Evolutionary conservation across 352 stramenopile species (phyloP).

Genomic region (Pythium scleroteichum): DNA sequence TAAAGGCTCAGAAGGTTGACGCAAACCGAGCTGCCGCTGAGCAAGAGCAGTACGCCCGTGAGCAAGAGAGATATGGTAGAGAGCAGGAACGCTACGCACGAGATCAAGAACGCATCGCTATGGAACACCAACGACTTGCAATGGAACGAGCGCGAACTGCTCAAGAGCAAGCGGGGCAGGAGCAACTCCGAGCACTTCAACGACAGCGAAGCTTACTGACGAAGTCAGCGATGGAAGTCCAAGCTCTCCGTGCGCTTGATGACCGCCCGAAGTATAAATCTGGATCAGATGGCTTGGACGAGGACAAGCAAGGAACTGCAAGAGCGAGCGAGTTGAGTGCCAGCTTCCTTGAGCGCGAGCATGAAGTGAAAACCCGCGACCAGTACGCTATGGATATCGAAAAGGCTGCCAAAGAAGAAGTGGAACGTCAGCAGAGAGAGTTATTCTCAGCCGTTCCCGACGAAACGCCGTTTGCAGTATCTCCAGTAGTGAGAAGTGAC

Average conservation of each 20-base stretch:
- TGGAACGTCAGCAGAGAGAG: slow-evolving; percentile 20
- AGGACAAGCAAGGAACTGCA: background rate
- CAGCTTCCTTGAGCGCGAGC: slow-evolving; percentile 12
- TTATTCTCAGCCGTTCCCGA: background rate
- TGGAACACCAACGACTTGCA: background rate
- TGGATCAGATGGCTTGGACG: background rate
- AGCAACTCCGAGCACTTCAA: background rate
- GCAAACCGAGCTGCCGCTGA: slow-evolving; percentile 6
- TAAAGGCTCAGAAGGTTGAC: background rate
- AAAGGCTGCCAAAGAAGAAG: slow-evolving; percentile 21
- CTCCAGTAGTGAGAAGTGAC: slow-evolving; percentile 6
- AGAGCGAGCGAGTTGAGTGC: background rate
- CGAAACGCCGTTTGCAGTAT: background rate
- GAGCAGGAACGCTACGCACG: background rate
- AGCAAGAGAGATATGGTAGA: too few relatives aligned
- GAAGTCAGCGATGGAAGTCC: slow-evolving; percentile 2
- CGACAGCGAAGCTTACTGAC: too few relatives aligned
- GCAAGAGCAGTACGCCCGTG: slow-evolving; percentile 6
- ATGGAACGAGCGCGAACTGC: background rate
- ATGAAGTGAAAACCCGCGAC: slow-evolving; percentile 12
- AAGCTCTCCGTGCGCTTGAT: slow-evolving; percentile 3
- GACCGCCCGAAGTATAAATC: slow-evolving; percentile 4
- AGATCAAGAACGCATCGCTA: slow-evolving; percentile 7
- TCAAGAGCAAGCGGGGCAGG: background rate
- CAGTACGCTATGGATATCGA: slow-evolving; percentile 25